Base-by-base conservation (phyloP, 352 stramenopile genomes). In the Phytophthora tubulina region DNA sequence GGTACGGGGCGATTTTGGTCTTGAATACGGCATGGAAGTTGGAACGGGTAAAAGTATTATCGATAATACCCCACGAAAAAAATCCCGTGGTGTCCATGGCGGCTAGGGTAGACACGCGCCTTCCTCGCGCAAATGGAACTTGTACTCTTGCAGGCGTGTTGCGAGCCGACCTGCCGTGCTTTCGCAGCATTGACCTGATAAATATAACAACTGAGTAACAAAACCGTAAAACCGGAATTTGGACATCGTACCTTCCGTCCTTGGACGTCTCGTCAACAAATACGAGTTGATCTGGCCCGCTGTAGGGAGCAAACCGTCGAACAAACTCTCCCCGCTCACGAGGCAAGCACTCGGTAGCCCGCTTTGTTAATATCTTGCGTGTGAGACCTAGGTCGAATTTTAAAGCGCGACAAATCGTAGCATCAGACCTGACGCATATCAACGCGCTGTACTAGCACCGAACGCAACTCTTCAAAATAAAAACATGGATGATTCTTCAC, bases 401-500 rank as follows among this genome's bases (percentile, higher is more conserved):
- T 15, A 52, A 15, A 4, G 45, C 45, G 7, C 10, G 45, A 9
- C 45, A 52, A 4, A 52, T 52, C 10, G 13, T 33, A 8, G 45
- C 17, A 52, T 52, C 27, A 14, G 45, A 52, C 7, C 32, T 30
- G 17, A 32, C 45, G 45, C 45, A 32, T 52, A 17, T 52, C 10
- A 17, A 52, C 1, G 9, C 27, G 45, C 45, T 32, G 27, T 4
- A 5, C 6, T 32, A 52, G 45, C 27, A n/a, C 45, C 6, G 5
- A 65, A 32, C 53, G 35, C 11, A 71, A 42, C 36, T 64, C 54
- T 17, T 64, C 33, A 38, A 71, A 58, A 21, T 59, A 64, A 15
- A 63, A 64, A 9, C 63, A 71, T 4, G 63, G 63, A 14, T 61
- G 63, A 13, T 35, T 7, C 42, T 54, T 35, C 13, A 72, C 63